Evolutionary conservation across 768 basidiomycete genomes (phyloP), one percentile per base, ranked within the genome.

Genomic region (Arthromyces matolae): DNA sequence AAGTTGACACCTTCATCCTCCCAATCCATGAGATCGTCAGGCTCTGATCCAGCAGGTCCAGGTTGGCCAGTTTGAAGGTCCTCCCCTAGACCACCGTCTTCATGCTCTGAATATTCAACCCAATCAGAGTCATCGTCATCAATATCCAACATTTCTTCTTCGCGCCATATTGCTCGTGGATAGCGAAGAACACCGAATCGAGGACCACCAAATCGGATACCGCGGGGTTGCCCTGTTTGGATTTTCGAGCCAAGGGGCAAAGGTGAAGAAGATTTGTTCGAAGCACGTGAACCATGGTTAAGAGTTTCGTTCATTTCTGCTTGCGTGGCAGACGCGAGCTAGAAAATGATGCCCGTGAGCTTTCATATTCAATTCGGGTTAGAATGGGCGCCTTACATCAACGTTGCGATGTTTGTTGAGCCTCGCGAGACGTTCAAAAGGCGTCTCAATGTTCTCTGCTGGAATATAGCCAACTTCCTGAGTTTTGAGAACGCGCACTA

Each of bases 381-480:
- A 33, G 19, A 18, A 25, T 44, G 57, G 41, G 34, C 40, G 1
- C 74, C 90, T 61, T 66, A 94, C 93, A 65, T 98, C 95, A 45
- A 98, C 87, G 65, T 99, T 99, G 24, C 94, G 79, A 62, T 96
- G 93, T 64, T 97, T 97, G 72, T 99, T 98, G 46, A 98, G 75
- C 48, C 96, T 74, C 0, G 96, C 96, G 5, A 98, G 79, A 28
- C 96, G 80, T 63, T 99, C 96, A 59, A 93, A 96, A 0, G 96
- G 96, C 0, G 96, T 99, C 66, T 99, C 96, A 56, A 99, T 97
- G 65, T 97, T 98, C 70, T 99, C 96, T 0, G 96, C 96, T 14
- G 96, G 96, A 41, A 99, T 98, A 65, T 99, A 99, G 0, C 96
- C 96, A 13, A 99, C 92, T 60, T 96, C 93, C 67, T 97, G 93